Evolutionary conservation across 1,284 basidiomycete species (phyloP), one percentile per base, ranked within the genome.

Genomic region (Ganoderma sinense): DNA sequence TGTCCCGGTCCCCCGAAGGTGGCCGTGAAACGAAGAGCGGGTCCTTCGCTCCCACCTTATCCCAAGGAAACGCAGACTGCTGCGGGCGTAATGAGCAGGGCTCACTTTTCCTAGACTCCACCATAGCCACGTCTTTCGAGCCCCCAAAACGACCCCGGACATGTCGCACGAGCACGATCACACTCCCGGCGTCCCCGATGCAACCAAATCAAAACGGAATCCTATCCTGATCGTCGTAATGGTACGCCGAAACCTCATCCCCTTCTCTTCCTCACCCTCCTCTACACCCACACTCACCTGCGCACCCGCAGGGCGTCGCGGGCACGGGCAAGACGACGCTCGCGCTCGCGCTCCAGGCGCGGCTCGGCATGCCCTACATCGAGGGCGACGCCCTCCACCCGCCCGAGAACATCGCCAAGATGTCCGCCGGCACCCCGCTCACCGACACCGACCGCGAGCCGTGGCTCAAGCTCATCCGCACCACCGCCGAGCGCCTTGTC

Each of bases 311-410:
- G 93, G 93, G 93, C 45, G 93, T 94, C 2, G 91, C 88, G 1
- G 93, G 91, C 29, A 89, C 93, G 55, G 96, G 97, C n/a, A 98
- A 98, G 81, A 94, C 94, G 3, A 97, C 96, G 0, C 86, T 97
- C 11, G 96, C 94, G 0, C 73, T 78, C 4, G 88, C 89, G 4
- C 83, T 97, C 33, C 88, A 93, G 16, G 75, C 82, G 45, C 83
- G 84, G 18, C 85, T 97, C 66, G 79, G 79, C 10, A 76, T 95
- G 68, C 90, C 95, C 0, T 97, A 95, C 82, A 84, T 96, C 71
- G 97, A 98, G 77, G 97, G 94, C 48, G 97, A 98, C 79, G 91
- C 94, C 71, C 85, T 98, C 45, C 97, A 98, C 78, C 94, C 97
- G 0, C 77, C 84, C 16, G 80, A 86, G 7, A 98, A 98, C 80